Base-by-base conservation (phyloP, 108 stramenopile species). In the Parietichytrium sp. region DNA sequence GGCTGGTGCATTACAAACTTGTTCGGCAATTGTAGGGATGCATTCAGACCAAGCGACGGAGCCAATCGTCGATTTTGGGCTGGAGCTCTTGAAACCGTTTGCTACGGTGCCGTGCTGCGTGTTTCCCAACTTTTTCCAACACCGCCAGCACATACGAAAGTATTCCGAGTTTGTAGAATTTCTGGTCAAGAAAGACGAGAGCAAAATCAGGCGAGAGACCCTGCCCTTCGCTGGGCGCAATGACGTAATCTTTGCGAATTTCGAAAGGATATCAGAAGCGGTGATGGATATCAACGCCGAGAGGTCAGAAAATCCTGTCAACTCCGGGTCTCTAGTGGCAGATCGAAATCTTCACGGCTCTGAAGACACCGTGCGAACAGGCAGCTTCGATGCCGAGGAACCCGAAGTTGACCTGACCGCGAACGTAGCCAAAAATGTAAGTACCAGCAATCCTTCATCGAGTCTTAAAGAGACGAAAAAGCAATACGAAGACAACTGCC, bases 11-110 rank as follows among this genome's bases (percentile, higher is more conserved):
- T 42, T 72, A 10, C 33, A 72, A 42, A 7, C 33, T 15, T 72
- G 61, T 42, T 72, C 61, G 10, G 61, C 20, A 36, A 85, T 95
- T 42, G 88, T 91, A n/a, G 94, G 94, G 8, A 92, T 95, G 83
- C 94, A 95, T 83, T 92, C 94, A 15, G 94, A 94, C 83, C 91
- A 93, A 78, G 93, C 94, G 26, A 95, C 94, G 8, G 94, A 95
- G 45, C 81, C 83, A 18, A 79, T 82, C 15, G 86, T 95, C 12
- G 93, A 94, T 52, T 54, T 91, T 53, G 93, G 92, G 8, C 45
- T 91, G 4, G 38, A 85, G 4, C 53, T 92, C 13, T 53, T 55
- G 13, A 82, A 93, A 49, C 92, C 93, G 12, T 92, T 89, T 77
- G 91, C 90, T 20, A 83, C 92, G 4, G 80, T 84, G 4, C 84